Base-by-base conservation (phyloP, 768 basidiomycete species). In the Chalciporus piperatus region DNA sequence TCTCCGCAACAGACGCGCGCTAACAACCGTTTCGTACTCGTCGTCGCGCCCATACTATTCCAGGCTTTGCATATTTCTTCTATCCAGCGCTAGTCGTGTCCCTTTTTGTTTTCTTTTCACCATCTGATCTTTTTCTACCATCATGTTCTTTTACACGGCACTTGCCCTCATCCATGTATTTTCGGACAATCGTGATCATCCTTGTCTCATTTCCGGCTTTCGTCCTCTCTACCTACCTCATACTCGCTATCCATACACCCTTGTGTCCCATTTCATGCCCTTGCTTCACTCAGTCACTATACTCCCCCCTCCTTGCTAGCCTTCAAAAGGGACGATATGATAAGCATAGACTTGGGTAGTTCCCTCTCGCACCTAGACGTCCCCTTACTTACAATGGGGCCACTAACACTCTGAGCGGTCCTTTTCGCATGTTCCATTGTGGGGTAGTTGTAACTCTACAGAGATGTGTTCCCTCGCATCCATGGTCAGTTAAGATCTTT, bases 361-460 rank as follows among this genome's bases (percentile, higher is more conserved):
- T 37, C 19, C 16, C 49, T 30, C 23, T 40, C 39, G 20, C 40
- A 35, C 27, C 20, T 64, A 58, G 61, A 58, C 22, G 17, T 20
- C 10, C 49, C 23, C 22, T 47, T 14, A n/a, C 35, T 3, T n/a
- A n/a, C n/a, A 12, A 16, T 10, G 35, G 35, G n/a, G 35, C 35
- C 35, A 37, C 35, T 37, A n/a, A 37, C 35, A 37, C 16, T 13
- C 5, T 35, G 22, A 17, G 11, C 14, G 45, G n/a, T 20, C 8
- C 27, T 14, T 4, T 50, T 37, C 55, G 62, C 49, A 53, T 52
- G 50, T 33, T 54, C 47, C 40, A 50, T 44, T 44, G 49, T 54
- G 54, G 47, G 49, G 27, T 56, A 54, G 45, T 46, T 53, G 63
- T 64, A 66, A n/a, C 16, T 25, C 41, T 52, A 65, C 52, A 57